Evolutionary conservation across 768 basidiomycete genomes (phyloP).

Genomic region (Russula sp.): DNA sequence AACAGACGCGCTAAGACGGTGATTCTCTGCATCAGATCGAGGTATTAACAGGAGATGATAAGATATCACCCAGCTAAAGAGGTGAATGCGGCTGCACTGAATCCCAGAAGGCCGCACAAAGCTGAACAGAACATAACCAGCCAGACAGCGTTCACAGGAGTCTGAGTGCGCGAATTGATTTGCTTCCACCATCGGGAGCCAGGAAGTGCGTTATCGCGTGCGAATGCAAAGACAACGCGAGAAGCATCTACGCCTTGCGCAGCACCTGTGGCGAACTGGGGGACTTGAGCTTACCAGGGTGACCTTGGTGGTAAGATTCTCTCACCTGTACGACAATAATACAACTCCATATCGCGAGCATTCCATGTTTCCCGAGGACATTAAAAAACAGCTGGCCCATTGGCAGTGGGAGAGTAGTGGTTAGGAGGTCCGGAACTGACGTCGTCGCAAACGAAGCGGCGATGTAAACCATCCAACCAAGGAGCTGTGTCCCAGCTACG

Average conservation of each 20-base stretch:
- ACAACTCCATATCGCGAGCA: conserved; percentile 65
- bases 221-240: conserved; percentile 69
- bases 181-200: conserved; percentile 65
- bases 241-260: conserved; percentile 72
- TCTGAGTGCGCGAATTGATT: conserved; percentile 51
- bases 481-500: conserved; percentile 48
- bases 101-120: conserved; percentile 57
- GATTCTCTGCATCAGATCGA: neutral
- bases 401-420: conserved; percentile 47
- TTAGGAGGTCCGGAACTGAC: conserved; percentile 45
- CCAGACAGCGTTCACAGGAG: conserved; percentile 73
- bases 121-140: conserved; percentile 52
- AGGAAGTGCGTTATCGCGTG: conserved; percentile 65
- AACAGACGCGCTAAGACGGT: conserved; percentile 48
- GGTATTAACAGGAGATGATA: neutral
- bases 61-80: conserved; percentile 57
- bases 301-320: neutral
- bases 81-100: conserved; percentile 52
- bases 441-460: conserved; percentile 57
- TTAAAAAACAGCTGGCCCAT: conserved; percentile 69
- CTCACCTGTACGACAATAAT: conserved; percentile 56
- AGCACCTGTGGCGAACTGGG: conserved; percentile 62
- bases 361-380: conserved; percentile 57
- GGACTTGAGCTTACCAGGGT: conserved; percentile 24
- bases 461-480: conserved; percentile 63